Evolutionary conservation across 2,329 filamentous ascomycete species (phyloP), one percentile per base, ranked within the genome.

Genomic region (Diaporthe sp.): DNA sequence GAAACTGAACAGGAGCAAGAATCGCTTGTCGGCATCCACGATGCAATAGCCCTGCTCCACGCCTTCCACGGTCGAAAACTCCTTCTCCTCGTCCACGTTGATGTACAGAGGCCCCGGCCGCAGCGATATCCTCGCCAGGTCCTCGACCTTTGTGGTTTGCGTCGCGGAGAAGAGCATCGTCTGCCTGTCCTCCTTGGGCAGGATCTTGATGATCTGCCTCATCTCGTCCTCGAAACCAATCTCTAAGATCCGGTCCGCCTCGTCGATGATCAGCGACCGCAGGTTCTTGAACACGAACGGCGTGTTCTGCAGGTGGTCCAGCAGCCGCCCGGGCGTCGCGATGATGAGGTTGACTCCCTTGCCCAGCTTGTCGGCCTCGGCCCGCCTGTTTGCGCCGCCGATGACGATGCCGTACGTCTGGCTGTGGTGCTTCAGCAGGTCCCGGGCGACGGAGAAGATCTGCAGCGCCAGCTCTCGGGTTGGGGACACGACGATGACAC

Each of bases 161-260:
- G 97, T 99, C 19, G 97, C 97, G 19, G 95, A 98, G 89, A 99
- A 99, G n/a, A 99, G 91, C 93, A 98, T 97, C 0, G 96, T 98
- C 85, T 98, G 96, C 76, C 97, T 89, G 79, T 96, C 92, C 75
- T 97, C 93, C 79, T 93, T 94, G 62, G 96, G 95, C 25, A 98
- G 87, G 73, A 98, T 97, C 88, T 97, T 97, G 84, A 98, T 93
- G 79, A 99, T 98, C 84, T 97, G 94, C 78, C 95, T 91, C 94
- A 99, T 98, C 86, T 99, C 97, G 82, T 98, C 97, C 85, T 99
- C 97, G 88, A 99, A 99, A 80, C 97, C 96, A 77, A 98, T 95
- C 86, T 99, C 97, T 60, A 99, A 88, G 78, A 99, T 98, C 65
- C 97, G 93, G 83, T 99, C 97, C 25, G 97, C 97, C 86, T 99